These are phyloP conservation scores for Ceratocystis smalleyi DNA, from an alignment of 2,329 filamentous ascomycete species.

Conservation along the genomic window DNA sequence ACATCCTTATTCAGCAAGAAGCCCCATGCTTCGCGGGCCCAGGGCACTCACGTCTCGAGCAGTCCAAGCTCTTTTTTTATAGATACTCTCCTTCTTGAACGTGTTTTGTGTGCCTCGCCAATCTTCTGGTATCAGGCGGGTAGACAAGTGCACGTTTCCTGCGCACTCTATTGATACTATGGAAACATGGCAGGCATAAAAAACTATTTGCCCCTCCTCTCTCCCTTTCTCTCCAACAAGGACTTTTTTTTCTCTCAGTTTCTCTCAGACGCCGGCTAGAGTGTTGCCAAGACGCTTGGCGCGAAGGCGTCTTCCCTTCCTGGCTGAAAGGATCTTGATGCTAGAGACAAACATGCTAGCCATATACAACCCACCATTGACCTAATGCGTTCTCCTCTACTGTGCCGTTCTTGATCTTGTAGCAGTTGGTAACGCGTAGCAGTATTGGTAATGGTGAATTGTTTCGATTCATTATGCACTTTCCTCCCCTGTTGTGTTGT, in stretches of 20 bases:
- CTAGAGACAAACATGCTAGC: not conserved
- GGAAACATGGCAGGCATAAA: not conserved
- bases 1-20: slow-evolving; percentile 2
- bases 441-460: no score
- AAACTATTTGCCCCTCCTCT: not conserved
- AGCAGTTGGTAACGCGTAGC: no score
- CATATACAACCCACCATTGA: not conserved
- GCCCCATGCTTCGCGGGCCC: not conserved
- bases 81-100: not conserved
- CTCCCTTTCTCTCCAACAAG: not conserved
- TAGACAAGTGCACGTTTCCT: not conserved
- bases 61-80: not conserved
- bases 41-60: not conserved
- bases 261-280: not conserved
- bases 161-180: not conserved
- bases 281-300: not conserved
- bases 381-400: not conserved
- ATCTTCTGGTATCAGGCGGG: not conserved
- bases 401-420: not conserved
- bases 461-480: no score
- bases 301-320: not conserved
- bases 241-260: not conserved
- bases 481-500: not conserved
- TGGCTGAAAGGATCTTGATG: not conserved
- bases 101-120: not conserved